phyloP scores from a whole-genome alignment of 164 flowering plant species.

The Stephania japonica region DNA sequence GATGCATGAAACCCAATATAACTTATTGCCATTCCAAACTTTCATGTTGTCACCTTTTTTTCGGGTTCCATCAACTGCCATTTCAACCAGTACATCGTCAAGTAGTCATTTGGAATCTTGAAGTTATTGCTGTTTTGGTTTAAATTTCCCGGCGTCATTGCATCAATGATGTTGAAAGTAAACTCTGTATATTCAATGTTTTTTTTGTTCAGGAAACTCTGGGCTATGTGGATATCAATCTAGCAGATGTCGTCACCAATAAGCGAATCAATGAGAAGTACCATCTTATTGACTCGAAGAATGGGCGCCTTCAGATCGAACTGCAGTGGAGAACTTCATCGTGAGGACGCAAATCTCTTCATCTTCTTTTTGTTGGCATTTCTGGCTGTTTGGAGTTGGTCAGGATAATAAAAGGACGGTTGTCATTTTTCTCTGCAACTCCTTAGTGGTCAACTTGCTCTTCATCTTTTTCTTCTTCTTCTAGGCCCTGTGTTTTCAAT shows the following conservation, averaged over 20 bases:
- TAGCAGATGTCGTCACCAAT: conserved; percentile 72
- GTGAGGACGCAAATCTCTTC: neutral
- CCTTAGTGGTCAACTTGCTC: neutral
- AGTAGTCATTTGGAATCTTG: no score
- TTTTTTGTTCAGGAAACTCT: conserved; percentile 49
- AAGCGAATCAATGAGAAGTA: conserved; percentile 78
- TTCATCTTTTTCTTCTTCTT: neutral
- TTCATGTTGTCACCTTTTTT: neutral
- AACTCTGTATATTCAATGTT: neutral
- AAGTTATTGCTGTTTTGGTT: no score
- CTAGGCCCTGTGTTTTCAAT: neutral
- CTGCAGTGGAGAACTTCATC: conserved; percentile 80
- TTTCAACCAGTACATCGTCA: neutral
- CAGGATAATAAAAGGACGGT: neutral
- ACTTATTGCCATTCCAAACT: neutral
- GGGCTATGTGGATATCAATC: conserved; percentile 71
- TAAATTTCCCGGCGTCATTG: no score
- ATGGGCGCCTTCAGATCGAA: conserved; percentile 79
- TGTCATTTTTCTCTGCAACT: neutral
- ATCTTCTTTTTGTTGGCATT: neutral
- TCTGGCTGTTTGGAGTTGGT: neutral
- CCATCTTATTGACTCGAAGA: conserved; percentile 89
- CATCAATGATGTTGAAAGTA: no score
- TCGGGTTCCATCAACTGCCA: neutral
- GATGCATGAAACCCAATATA: neutral